Conservation (phyloP, 768 basidiomycete genomes). For the Botryobasidium botryosum region DNA sequence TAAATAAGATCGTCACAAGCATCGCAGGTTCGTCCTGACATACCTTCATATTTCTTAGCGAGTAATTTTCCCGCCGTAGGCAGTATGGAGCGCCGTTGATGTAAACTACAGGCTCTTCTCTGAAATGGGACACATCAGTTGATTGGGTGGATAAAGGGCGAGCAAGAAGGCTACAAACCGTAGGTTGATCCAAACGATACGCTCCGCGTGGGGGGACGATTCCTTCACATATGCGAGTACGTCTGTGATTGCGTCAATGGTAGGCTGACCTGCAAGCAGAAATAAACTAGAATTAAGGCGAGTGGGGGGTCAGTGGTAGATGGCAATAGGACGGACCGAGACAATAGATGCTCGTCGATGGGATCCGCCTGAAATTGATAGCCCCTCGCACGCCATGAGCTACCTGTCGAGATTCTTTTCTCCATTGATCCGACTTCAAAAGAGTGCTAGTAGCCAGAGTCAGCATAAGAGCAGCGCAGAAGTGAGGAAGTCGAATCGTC, state of each 20-base stretch:
- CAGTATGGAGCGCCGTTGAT: conserved; percentile 90
- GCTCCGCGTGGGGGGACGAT: conserved; percentile 39
- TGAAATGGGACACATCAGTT: background rate
- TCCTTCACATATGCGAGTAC: conserved; percentile 50
- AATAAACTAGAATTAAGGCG: background rate
- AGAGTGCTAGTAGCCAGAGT: too few relatives aligned
- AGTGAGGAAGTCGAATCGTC: too few relatives aligned
- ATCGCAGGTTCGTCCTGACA: background rate
- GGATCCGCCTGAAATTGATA: conserved; percentile 81
- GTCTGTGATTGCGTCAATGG: conserved; percentile 66
- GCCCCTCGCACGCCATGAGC: conserved; percentile 62
- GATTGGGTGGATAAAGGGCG: background rate
- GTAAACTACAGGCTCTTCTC: conserved; percentile 63
- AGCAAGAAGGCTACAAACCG: conserved; percentile 30
- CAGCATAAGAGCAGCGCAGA: too few relatives aligned
- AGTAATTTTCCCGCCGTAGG: conserved; percentile 61
- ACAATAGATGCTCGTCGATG: conserved; percentile 68
- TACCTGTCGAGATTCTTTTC: conserved; percentile 49
- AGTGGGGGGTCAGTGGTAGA: too few relatives aligned
- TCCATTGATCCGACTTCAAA: conserved; percentile 88
- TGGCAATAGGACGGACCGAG: conserved; percentile 26
- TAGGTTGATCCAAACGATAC: conserved; percentile 82
- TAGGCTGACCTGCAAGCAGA: conserved; percentile 46
- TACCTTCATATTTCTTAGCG: conserved; percentile 86
- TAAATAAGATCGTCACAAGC: background rate